phyloP scores from a whole-genome alignment of 305 asterid species.

The Lippia alba region DNA sequence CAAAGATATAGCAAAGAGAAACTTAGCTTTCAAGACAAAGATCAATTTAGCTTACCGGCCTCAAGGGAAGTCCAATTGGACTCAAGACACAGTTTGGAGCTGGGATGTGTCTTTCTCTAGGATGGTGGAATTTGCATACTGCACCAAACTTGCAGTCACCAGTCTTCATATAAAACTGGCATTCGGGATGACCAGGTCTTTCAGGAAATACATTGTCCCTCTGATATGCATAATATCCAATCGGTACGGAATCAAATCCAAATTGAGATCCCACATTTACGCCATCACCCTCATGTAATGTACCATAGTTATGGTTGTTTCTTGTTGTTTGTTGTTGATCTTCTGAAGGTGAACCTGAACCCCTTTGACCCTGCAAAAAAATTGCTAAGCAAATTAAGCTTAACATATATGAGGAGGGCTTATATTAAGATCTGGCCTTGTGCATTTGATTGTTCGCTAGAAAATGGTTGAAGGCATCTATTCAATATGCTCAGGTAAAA shows the following conservation, averaged over 20 bases:
- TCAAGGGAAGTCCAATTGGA: constrained; percentile 77
- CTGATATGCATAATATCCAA: constrained; percentile 69
- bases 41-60: constrained; percentile 61
- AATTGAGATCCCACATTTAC: constrained; percentile 53
- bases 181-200: constrained; percentile 82
- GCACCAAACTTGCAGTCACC: constrained; percentile 88
- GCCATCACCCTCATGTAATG: constrained; percentile 49
- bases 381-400: constrained; percentile 16
- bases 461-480: constrained; percentile 14
- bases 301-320: constrained; percentile 51
- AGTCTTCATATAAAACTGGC: constrained; percentile 83
- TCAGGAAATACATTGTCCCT: constrained; percentile 75
- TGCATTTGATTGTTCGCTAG: background rate
- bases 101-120: constrained; percentile 69
- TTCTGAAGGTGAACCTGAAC: constrained; percentile 67
- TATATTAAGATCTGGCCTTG: background rate
- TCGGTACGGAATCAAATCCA: constrained; percentile 52
- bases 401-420: background rate
- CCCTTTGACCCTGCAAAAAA: constrained; percentile 60
- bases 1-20: background rate
- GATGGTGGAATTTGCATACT: constrained; percentile 84
- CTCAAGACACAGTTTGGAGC: constrained; percentile 74
- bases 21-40: constrained; percentile 15
- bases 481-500: constrained; percentile 1
- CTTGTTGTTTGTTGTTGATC: constrained; percentile 60